These are phyloP conservation scores for Hanseniaspora lindneri DNA, from an alignment of 805 yeast genomes.

Conservation along the genomic window DNA sequence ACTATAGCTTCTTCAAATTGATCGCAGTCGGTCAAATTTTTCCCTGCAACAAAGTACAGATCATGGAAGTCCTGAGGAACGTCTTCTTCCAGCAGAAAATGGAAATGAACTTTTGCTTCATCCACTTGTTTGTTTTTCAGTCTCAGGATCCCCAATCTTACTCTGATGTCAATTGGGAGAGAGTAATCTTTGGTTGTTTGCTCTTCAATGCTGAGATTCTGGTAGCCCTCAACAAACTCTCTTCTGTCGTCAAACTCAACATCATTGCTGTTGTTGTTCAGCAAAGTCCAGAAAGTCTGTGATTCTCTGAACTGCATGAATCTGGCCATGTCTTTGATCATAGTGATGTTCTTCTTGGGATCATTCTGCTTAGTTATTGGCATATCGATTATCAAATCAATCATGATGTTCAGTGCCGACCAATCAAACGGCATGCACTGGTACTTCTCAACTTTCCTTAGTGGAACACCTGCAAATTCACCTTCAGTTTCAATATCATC, in stretches of 20 bases:
- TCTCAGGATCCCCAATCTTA: constrained; percentile 65
- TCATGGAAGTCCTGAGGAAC: constrained; percentile 52
- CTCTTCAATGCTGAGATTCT: constrained; percentile 30
- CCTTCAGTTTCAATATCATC: constrained; percentile 20
- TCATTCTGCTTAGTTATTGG: constrained; percentile 36
- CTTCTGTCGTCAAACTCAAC: constrained; percentile 74
- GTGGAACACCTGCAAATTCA: constrained; percentile 17
- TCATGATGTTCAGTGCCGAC: constrained; percentile 75
- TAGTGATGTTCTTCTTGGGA: constrained; percentile 49
- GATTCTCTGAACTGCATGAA: constrained; percentile 65
- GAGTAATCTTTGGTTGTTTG: constrained; percentile 32
- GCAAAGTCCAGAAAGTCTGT: constrained; percentile 33
- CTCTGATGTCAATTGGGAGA: constrained; percentile 79
- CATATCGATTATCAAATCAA: constrained; percentile 35
- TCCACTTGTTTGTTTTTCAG: constrained; percentile 48
- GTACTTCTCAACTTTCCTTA: constrained; percentile 22
- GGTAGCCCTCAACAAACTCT: constrained; percentile 35
- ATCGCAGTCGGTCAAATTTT: constrained; percentile 55
- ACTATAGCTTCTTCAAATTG: constrained; percentile 64
- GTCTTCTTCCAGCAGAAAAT: constrained; percentile 43
- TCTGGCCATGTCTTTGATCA: constrained; percentile 60
- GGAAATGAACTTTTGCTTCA: constrained; percentile 67
- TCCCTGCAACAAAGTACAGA: constrained; percentile 64
- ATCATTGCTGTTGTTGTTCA: constrained; percentile 43
- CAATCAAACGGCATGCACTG: constrained; percentile 56